These are phyloP conservation scores for Penicillium lividum DNA, from an alignment of 495 filamentous ascomycete genomes.

Conservation along the genomic window DNA sequence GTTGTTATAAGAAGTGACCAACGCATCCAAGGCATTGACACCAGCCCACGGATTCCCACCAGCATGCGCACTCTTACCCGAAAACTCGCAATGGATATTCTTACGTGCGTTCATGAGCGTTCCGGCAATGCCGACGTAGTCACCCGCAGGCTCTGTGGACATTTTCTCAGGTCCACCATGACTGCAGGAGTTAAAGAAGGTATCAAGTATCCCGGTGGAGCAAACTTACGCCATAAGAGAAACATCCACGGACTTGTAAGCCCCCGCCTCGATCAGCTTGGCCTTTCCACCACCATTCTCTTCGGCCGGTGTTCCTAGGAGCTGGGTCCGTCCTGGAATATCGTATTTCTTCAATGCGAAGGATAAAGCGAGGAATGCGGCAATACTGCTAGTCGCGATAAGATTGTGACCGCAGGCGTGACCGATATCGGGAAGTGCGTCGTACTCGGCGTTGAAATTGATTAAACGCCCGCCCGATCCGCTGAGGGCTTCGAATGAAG, in stretches of 20 bases:
- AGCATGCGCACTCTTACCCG: conserved; percentile 50
- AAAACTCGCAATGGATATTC: conserved; percentile 37
- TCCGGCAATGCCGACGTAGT: conserved; percentile 33
- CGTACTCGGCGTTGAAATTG: conserved; percentile 52
- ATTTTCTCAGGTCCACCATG: conserved; percentile 32
- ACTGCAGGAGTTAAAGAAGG: conserved; percentile 12
- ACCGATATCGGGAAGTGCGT: conserved; percentile 60
- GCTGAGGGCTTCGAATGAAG: conserved; percentile 40
- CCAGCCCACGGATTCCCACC: conserved; percentile 66
- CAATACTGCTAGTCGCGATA: conserved; percentile 63
- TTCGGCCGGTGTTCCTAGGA: conserved; percentile 73
- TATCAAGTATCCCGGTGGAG: background rate
- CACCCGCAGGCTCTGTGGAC: conserved; percentile 27
- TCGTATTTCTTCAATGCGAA: conserved; percentile 45
- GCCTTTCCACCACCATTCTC: conserved; percentile 73
- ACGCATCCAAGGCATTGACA: conserved; percentile 63
- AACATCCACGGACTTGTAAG: conserved; percentile 65
- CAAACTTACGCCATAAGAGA: conserved; percentile 59
- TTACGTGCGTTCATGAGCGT: conserved; percentile 42
- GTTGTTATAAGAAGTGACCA: conserved; percentile 62
- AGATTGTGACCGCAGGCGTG: conserved; percentile 74
- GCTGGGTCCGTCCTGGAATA: conserved; percentile 56
- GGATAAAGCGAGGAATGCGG: conserved; percentile 59
- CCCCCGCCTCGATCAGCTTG: conserved; percentile 60
- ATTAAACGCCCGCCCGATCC: conserved; percentile 44